Evolutionary conservation across 148 eudicot genomes (phyloP), one percentile per base, ranked within the genome.

Genomic region (Rheum nobile): DNA sequence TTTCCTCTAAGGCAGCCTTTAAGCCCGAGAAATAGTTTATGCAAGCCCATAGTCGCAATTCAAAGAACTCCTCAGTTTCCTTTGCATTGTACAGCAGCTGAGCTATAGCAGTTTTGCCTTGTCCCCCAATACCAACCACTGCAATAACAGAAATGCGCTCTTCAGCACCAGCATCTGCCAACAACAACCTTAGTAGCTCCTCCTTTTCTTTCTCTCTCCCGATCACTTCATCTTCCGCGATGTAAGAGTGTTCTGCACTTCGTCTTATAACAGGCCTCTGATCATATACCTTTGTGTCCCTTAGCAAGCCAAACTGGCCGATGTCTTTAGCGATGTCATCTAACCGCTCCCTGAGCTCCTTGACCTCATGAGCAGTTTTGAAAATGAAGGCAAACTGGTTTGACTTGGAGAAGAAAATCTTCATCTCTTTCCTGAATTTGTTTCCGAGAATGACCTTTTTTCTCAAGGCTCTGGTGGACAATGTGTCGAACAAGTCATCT

Each of bases 91-190:
- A 79, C 0, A 73, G 29, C 19, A 82, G 72, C 50, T 82, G 75
- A 29, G 71, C 82, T 42, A 82, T 39, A 14, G 79, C 70, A 10
- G 79, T 82, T 48, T 82, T 82, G 10, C 84, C 84, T 8, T 78
- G 57, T 26, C 79, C 81, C 4, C 84, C 84, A 26, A 82, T 72
- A 5, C 82, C 84, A 69, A 82, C 72, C 11, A 79, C 74, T 14
- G 81, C 26, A 71, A 82, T 28, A 34, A 72, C 75, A 38, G 17
- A 69, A 69, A 37, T 24, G 37, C 16, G 6, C 47, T 37, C 28
- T 37, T 69, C 28, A 8, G 21, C 13, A 21, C 29, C 16, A 9
- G 16, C 26, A 24, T 69, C 72, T 2, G 28, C 72, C 43, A 69
- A 10, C 72, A 65, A 29, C 35, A 69, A 4, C 46, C 19, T n/a